Evolutionary conservation across 768 basidiomycete genomes (phyloP), one percentile per base, ranked within the genome.

Genomic region (Phylloporus arenicola): DNA sequence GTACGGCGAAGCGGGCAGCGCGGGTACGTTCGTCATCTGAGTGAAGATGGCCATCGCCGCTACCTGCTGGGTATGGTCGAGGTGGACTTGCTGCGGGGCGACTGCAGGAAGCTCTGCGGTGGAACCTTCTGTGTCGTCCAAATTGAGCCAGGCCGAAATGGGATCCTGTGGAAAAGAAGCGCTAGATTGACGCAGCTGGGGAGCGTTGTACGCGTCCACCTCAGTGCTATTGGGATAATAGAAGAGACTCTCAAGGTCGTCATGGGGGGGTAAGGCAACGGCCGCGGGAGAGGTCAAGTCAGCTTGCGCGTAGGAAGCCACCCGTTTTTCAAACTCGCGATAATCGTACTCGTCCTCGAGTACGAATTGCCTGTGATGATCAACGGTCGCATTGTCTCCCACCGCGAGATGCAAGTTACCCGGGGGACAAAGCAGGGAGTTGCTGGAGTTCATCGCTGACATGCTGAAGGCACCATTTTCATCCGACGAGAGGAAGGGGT

Each of bases 61-160:
- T 14, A 55, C 45, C 13, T 52, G 52, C 19, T 53, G 61, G 45
- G 54, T 14, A 40, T 31, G 50, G 49, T 43, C 49, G 45, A 54
- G 19, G 50, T 43, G 52, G 61, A 64, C 51, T 53, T 67, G 60
- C 38, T 63, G 62, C 38, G 62, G 62, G 39, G 57, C 45, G 37
- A 63, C 43, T 6, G 55, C 52, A 1, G 60, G 43, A 24, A 55
- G 6, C 12, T 56, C 50, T 47, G 58, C 54, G 20, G 35, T 20
- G 17, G 43, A 35, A 9, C 17, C 47, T 45, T 52, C 60, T 41
- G 43, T 51, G 30, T 47, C 61, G 3, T 68, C 72, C 5, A 73
- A 65, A 47, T 77, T 70, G 55, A 77, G 56, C 45, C 64, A 76
- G 24, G 70, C 55, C 54, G 75, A 66, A 34, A 67, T 60, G 9